A percentile compares a stretch with the other conserved stretches of the same genome.
Conservation (phyloP, 2,329 filamentous ascomycete species). For the Corynespora cassiicola region DNA sequence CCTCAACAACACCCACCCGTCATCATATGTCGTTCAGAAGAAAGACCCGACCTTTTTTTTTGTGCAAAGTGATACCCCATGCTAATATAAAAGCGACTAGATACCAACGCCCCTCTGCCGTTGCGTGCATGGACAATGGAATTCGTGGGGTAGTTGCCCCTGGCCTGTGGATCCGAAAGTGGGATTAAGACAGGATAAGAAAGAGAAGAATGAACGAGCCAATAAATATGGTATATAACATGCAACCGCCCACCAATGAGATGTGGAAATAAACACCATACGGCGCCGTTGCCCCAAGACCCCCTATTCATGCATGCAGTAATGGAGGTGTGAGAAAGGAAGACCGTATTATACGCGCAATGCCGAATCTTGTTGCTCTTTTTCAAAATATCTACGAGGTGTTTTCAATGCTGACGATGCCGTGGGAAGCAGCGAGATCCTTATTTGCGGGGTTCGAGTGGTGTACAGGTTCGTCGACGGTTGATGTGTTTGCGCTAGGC, state of each 20-base stretch:
- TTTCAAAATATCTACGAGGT: constrained; percentile 21
- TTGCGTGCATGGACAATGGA: too few relatives aligned
- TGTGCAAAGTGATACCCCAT: too few relatives aligned
- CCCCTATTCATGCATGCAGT: constrained; percentile 20
- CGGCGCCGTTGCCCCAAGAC: constrained; percentile 8
- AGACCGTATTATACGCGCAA: constrained; percentile 11
- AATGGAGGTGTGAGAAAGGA: constrained; percentile 5
- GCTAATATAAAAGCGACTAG: too few relatives aligned
- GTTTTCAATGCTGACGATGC: constrained; percentile 17
- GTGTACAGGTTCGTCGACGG: constrained; percentile 53
- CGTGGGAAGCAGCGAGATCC: constrained; percentile 11
- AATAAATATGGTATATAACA: constrained; percentile 24
- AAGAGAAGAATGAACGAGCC: constrained; percentile 3
- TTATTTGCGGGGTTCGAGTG: constrained; percentile 18
- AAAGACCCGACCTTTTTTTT: too few relatives aligned
- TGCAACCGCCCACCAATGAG: constrained; percentile 12
- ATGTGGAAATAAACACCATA: constrained; percentile 4
- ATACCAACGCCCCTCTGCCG: too few relatives aligned
- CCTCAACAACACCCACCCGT: too few relatives aligned
- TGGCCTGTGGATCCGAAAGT: neutral
- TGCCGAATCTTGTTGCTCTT: constrained; percentile 15
- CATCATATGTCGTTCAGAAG: too few relatives aligned
- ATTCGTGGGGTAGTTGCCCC: too few relatives aligned
- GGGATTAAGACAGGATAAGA: constrained; percentile 11
- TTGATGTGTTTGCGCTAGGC: constrained; percentile 68